A percentile compares a stretch with the other conserved stretches of the same genome.
Evolutionary conservation across 441 rosid genomes (phyloP).

Genomic region (Arabidopsis lyrata): DNA sequence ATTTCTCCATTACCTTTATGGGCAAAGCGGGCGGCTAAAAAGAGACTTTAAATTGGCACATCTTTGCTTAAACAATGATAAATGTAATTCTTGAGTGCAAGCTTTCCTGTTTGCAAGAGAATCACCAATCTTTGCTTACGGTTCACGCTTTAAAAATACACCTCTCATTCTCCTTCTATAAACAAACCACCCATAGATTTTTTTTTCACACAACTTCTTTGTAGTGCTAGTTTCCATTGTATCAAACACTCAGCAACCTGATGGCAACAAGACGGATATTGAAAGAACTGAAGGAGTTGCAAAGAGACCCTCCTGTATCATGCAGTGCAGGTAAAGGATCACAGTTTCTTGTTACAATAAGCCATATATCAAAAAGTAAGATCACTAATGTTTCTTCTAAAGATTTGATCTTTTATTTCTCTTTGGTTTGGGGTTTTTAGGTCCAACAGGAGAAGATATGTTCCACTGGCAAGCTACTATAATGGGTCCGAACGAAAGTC

Average conservation of each 20-base stretch:
- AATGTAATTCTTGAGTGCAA: constrained; percentile 15
- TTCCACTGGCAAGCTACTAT: constrained; percentile 78
- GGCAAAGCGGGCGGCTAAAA: constrained; percentile 27
- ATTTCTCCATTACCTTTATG: constrained; percentile 18
- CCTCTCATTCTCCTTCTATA: constrained; percentile 23
- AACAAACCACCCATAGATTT: constrained; percentile 12
- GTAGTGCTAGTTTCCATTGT: constrained; percentile 5
- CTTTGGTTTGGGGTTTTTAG: constrained; percentile 34
- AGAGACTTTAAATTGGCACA: constrained; percentile 17
- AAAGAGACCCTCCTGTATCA: constrained; percentile 73
- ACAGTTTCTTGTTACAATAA: background rate
- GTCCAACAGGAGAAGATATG: constrained; percentile 66
- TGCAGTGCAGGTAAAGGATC: constrained; percentile 65
- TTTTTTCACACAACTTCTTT: constrained; percentile 10
- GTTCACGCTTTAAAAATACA: constrained; percentile 58
- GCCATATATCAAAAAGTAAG: constrained; percentile 16
- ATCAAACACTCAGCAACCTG: background rate
- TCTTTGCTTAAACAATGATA: constrained; percentile 27
- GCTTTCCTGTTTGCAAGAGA: constrained; percentile 40
- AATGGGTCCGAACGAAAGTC: constrained; percentile 66
- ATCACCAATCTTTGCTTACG: constrained; percentile 33
- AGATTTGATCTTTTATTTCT: background rate
- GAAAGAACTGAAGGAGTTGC: constrained; percentile 72
- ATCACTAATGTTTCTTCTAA: constrained; percentile 17
- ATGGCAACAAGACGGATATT: constrained; percentile 69